Evolutionary conservation across 2,329 filamentous ascomycete genomes (phyloP).

Genomic region (Lachnum nothofagi): DNA sequence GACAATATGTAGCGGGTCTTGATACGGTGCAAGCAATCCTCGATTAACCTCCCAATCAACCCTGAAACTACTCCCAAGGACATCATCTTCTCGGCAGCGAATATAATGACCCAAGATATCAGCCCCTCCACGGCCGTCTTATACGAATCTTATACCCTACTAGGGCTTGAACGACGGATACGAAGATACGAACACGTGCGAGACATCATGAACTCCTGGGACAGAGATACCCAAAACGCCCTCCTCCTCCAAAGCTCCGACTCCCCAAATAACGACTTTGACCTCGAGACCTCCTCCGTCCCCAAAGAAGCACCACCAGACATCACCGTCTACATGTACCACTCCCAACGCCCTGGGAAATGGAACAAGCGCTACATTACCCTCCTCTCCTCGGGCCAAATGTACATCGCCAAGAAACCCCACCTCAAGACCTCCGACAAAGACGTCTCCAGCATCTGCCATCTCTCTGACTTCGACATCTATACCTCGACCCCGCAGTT

Average conservation of each 20-base stretch:
- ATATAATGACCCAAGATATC: constrained; percentile 58
- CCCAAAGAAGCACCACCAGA: constrained; percentile 60
- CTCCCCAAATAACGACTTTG: constrained; percentile 47
- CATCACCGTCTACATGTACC: constrained; percentile 66
- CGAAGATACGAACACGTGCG: constrained; percentile 81
- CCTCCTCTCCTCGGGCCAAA: constrained; percentile 67
- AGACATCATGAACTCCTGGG: constrained; percentile 91
- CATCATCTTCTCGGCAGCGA: constrained; percentile 62
- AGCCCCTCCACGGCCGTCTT: constrained; percentile 63
- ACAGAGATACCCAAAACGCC: constrained; percentile 70
- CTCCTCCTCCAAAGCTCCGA: constrained; percentile 62
- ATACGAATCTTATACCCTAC: constrained; percentile 67
- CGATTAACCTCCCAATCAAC: constrained; percentile 65
- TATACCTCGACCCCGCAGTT: constrained; percentile 71
- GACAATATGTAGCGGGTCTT: constrained; percentile 54
- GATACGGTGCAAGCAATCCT: constrained; percentile 66
- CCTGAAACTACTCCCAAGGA: constrained; percentile 70
- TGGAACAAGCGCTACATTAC: constrained; percentile 85
- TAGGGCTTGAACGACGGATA: constrained; percentile 76
- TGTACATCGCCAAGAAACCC: constrained; percentile 64
- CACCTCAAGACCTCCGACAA: constrained; percentile 57
- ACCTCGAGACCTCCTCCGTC: constrained; percentile 62
- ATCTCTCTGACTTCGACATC: constrained; percentile 88
- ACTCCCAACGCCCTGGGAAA: constrained; percentile 75
- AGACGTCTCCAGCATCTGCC: constrained; percentile 67